Percentiles rank a stretch among this genome's conserved stretches.
Evolutionary conservation across 768 basidiomycete species (phyloP).

Genomic region (Hygrocybe punicea): DNA sequence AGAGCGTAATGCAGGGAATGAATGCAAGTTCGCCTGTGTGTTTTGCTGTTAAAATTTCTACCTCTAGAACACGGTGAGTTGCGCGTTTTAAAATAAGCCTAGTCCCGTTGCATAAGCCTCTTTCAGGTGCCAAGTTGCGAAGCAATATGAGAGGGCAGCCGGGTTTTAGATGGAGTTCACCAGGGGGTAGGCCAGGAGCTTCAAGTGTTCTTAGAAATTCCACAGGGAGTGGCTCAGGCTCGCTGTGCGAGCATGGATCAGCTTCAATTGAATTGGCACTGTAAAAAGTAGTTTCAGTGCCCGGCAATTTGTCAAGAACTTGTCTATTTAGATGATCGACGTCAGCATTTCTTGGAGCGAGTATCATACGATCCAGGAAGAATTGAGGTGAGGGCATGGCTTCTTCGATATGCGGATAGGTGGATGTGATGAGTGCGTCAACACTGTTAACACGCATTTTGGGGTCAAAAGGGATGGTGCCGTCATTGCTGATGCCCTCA

Average conservation of each 20-base stretch:
- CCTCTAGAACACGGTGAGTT: conserved; percentile 30
- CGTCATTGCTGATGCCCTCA: conserved; percentile 13
- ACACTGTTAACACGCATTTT: conserved; percentile 24
- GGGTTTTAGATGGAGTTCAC: no score
- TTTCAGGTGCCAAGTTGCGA: conserved; percentile 18
- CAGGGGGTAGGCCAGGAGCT: no score
- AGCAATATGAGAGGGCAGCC: conserved; percentile 35
- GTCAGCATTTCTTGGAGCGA: no score
- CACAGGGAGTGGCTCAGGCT: conserved; percentile 13
- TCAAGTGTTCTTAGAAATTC: conserved; percentile 36
- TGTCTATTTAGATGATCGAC: no score
- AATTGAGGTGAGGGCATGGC: no score
- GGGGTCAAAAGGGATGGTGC: conserved; percentile 23
- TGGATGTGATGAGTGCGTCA: conserved; percentile 26
- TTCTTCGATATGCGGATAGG: conserved; percentile 29
- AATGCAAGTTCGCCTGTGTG: conserved; percentile 29
- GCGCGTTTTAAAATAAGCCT: conserved; percentile 25
- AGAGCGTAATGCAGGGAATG: no score
- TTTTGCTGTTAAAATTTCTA: conserved; percentile 30
- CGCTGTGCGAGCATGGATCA: not conserved
- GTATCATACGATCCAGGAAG: no score
- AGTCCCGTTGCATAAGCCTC: conserved; percentile 38
- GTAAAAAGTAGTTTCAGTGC: no score
- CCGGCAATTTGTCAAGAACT: no score
- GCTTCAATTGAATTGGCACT: no score